Conservation (phyloP, 2,329 filamentous ascomycete genomes). For the Cladosporium sp. region DNA sequence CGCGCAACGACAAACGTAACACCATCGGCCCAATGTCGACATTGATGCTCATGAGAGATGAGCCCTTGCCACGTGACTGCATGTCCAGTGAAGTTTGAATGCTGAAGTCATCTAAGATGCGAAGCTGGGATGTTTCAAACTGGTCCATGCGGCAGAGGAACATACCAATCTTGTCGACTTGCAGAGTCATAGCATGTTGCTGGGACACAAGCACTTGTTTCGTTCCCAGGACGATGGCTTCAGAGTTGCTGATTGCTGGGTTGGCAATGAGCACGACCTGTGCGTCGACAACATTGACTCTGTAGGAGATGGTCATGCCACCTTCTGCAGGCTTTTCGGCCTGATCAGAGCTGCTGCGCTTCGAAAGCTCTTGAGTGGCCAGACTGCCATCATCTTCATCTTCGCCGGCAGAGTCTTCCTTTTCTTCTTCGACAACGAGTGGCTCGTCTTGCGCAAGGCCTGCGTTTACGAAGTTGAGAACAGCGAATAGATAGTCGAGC, state of each 20-base stretch:
- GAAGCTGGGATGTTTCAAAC: slow-evolving; percentile 83
- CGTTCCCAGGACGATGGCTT: slow-evolving; percentile 91
- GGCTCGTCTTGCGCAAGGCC: slow-evolving; percentile 57
- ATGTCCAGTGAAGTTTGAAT: slow-evolving; percentile 84
- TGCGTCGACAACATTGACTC: slow-evolving; percentile 91
- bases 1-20: slow-evolving; percentile 81
- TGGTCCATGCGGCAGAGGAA: slow-evolving; percentile 98
- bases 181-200: slow-evolving; percentile 89
- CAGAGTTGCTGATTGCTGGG: slow-evolving; percentile 80
- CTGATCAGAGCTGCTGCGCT: slow-evolving; percentile 16
- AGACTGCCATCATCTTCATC: slow-evolving; percentile 50
- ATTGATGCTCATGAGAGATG: slow-evolving; percentile 70
- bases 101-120: slow-evolving; percentile 96
- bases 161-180: slow-evolving; percentile 94
- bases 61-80: slow-evolving; percentile 54
- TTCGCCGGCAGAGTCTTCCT: slow-evolving; percentile 40
- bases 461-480: slow-evolving; percentile 76
- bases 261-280: slow-evolving; percentile 97
- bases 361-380: slow-evolving; percentile 27
- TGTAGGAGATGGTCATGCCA: slow-evolving; percentile 75
- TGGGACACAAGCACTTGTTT: slow-evolving; percentile 91
- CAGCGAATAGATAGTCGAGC: slow-evolving; percentile 87
- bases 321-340: slow-evolving; percentile 24
- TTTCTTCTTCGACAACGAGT: slow-evolving; percentile 59
- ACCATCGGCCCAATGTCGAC: slow-evolving; percentile 89